A percentile compares a stretch with the other conserved stretches of the same genome.
phyloP scores from a whole-genome alignment of 2,329 filamentous ascomycete species.

The Pseudocercospora musae region DNA sequence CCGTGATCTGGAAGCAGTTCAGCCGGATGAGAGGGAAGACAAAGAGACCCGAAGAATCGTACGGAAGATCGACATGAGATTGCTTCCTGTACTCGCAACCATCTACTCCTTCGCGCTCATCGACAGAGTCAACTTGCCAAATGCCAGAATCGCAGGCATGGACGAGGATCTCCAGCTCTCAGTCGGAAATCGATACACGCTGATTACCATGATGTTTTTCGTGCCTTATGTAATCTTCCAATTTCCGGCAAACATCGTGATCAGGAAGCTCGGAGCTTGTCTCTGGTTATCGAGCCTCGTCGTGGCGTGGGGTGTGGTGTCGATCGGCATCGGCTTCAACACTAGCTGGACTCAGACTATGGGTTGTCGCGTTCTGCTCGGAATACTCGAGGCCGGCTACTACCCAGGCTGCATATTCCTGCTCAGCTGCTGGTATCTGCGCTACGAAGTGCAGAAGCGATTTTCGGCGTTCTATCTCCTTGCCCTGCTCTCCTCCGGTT shows the following conservation, averaged over 20 bases:
- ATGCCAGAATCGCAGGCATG: slow-evolving; percentile 14
- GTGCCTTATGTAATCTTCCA: slow-evolving; percentile 21
- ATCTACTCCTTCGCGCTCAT: slow-evolving; percentile 17
- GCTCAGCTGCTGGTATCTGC: slow-evolving; percentile 18
- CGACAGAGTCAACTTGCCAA: slow-evolving; percentile 16
- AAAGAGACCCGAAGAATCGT: slow-evolving; percentile 10
- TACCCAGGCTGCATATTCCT: slow-evolving; percentile 23
- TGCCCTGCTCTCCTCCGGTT: slow-evolving; percentile 14
- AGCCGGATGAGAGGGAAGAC: slow-evolving; percentile 7
- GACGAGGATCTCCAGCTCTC: slow-evolving; percentile 34
- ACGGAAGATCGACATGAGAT: slow-evolving; percentile 19
- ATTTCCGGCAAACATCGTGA: slow-evolving; percentile 31
- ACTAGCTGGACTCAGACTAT: slow-evolving; percentile 32
- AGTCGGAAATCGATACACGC: not conserved
- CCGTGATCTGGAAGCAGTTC: slow-evolving; percentile 33
- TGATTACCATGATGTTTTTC: slow-evolving; percentile 16
- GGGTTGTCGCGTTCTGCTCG: slow-evolving; percentile 33
- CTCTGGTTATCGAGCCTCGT: slow-evolving; percentile 38
- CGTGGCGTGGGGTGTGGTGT: slow-evolving; percentile 37
- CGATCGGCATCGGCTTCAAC: slow-evolving; percentile 35
- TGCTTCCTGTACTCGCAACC: slow-evolving; percentile 16
- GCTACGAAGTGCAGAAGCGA: slow-evolving; percentile 23
- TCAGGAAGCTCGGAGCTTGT: slow-evolving; percentile 38
- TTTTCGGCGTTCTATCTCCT: slow-evolving; percentile 20
- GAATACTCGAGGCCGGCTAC: slow-evolving; percentile 37